phyloP scores from a whole-genome alignment of 148 eudicot species.

The Amaranthus palmeri region DNA sequence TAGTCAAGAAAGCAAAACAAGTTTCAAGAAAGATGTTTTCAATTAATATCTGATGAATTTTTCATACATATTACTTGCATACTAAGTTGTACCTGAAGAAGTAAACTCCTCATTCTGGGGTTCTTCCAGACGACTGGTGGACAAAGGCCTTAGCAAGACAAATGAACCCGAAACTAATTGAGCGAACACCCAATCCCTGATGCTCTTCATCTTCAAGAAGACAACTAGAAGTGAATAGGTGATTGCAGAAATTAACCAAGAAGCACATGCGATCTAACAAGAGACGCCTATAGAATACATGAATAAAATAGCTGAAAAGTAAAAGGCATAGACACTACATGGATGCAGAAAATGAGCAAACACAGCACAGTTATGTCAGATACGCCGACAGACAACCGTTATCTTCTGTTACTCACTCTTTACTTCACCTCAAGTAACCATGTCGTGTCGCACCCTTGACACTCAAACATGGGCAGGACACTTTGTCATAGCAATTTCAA shows the following conservation, averaged over 20 bases:
- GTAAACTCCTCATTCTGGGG: conserved; percentile 36
- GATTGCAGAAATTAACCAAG: background rate
- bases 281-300: background rate
- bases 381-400: no score
- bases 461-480: no score
- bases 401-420: no score
- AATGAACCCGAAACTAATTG: conserved; percentile 73
- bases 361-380: background rate
- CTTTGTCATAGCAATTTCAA: no score
- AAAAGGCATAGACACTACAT: background rate
- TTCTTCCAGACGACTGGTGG: conserved; percentile 46
- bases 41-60: background rate
- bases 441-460: no score
- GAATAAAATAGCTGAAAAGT: background rate
- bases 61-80: background rate
- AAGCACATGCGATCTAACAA: background rate
- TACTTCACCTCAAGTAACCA: no score
- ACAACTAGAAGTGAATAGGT: background rate
- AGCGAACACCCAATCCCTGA: conserved; percentile 91
- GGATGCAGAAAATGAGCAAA: background rate
- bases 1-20: background rate
- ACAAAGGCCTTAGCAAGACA: conserved; percentile 53
- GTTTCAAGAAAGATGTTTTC: background rate
- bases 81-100: conserved; percentile 45
- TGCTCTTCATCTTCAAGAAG: conserved; percentile 62